Conservation (phyloP, 192 early-diverging fungal species). For the Gryganskiella cystojenkinii region DNA sequence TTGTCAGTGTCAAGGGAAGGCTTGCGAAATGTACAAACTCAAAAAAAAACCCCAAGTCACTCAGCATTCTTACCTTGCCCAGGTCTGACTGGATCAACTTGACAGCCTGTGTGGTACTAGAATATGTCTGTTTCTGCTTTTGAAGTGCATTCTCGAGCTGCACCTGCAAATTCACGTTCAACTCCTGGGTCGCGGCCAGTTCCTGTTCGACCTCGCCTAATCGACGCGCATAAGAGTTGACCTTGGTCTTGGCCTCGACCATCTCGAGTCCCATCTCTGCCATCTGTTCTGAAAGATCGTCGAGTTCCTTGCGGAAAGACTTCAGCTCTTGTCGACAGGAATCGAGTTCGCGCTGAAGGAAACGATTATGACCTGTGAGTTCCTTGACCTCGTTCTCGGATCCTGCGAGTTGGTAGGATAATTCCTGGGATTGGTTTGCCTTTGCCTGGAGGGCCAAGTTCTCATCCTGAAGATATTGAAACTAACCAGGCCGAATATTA, state of each 20-base stretch:
- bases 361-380: constrained; percentile 56
- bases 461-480: constrained; percentile 54
- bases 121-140: constrained; percentile 62
- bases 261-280: constrained; percentile 70
- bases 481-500: constrained; percentile 12
- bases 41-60: no score
- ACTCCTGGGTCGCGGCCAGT: constrained; percentile 63
- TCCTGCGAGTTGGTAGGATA: constrained; percentile 47
- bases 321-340: constrained; percentile 63
- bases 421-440: constrained; percentile 37
- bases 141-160: constrained; percentile 59
- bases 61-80: constrained; percentile 44
- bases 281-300: constrained; percentile 62
- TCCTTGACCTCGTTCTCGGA: constrained; percentile 53
- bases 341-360: constrained; percentile 62
- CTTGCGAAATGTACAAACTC: no score
- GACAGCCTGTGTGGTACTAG: constrained; percentile 65
- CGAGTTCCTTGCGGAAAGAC: constrained; percentile 65
- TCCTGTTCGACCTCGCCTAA: constrained; percentile 69
- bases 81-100: constrained; percentile 68
- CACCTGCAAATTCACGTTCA: constrained; percentile 66
- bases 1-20: no score
- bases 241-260: constrained; percentile 62
- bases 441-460: constrained; percentile 51
- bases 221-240: constrained; percentile 61